These are phyloP conservation scores for Linum lewisii DNA, from an alignment of 345 rosid species.

Conservation along the genomic window DNA sequence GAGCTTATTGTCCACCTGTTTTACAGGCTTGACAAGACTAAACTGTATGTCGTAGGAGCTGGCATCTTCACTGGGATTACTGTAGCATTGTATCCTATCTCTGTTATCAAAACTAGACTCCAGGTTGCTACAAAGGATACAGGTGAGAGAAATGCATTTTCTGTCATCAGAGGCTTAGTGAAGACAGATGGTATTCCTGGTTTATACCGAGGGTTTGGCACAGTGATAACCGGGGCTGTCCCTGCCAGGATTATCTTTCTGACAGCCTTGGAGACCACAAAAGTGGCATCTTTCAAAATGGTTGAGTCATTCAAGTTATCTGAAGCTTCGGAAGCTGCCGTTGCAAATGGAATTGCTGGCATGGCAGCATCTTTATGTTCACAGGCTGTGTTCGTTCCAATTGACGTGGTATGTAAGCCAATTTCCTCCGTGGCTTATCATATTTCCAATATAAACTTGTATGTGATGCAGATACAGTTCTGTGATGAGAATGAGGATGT, in stretches of 20 bases:
- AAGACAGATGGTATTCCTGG: constrained; percentile 74
- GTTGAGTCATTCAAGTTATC: constrained; percentile 26
- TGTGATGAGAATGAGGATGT: background rate
- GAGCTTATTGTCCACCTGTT: background rate
- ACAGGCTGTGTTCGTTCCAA: constrained; percentile 87
- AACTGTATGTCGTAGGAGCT: constrained; percentile 86
- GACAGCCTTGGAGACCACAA: constrained; percentile 83
- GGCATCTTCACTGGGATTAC: constrained; percentile 95
- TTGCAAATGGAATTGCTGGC: constrained; percentile 94
- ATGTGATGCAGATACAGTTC: too few species aligned
- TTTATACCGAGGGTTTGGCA: constrained; percentile 7
- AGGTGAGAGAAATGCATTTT: constrained; percentile 60
- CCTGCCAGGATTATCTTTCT: constrained; percentile 27
- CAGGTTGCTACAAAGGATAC: constrained; percentile 88
- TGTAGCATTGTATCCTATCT: constrained; percentile 79
- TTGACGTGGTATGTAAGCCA: constrained; percentile 67
- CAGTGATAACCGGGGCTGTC: constrained; percentile 71
- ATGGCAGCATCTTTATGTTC: constrained; percentile 79
- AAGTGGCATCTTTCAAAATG: constrained; percentile 62
- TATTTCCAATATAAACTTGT: background rate
- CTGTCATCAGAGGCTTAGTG: constrained; percentile 63
- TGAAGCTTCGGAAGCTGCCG: constrained; percentile 82
- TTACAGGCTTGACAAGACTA: constrained; percentile 86
- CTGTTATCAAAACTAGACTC: constrained; percentile 85
- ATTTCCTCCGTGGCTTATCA: background rate